phyloP scores from a whole-genome alignment of 1,139 yeast species.

The Yamadazyma siamensis region DNA sequence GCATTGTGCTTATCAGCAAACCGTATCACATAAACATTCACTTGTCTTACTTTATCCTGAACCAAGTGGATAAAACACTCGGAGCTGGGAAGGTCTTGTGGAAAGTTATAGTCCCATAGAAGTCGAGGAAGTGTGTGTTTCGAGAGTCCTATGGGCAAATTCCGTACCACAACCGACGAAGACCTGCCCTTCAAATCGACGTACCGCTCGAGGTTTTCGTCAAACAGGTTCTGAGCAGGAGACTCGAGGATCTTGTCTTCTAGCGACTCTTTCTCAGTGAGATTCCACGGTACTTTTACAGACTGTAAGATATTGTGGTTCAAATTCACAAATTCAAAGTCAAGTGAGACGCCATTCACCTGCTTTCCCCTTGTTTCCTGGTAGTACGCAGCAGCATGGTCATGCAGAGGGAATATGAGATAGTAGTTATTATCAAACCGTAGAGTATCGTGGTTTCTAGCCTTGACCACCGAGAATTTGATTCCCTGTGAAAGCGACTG shows the following conservation, averaged over 20 bases:
- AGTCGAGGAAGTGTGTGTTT: conserved; percentile 27
- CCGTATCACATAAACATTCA: conserved; percentile 35
- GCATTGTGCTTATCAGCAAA: conserved; percentile 52
- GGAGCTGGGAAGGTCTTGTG: conserved; percentile 10
- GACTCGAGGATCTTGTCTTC: neutral
- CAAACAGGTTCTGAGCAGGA: conserved; percentile 8
- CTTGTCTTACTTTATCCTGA: conserved; percentile 26
- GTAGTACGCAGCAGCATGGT: conserved; percentile 50
- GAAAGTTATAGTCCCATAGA: conserved; percentile 41
- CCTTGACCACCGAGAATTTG: conserved; percentile 39
- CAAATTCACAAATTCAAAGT: conserved; percentile 41
- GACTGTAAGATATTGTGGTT: conserved; percentile 1
- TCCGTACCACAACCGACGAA: conserved; percentile 31
- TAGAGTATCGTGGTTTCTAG: conserved; percentile 45
- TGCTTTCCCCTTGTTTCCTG: conserved; percentile 46
- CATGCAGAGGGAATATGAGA: conserved; percentile 43
- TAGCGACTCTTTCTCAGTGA: neutral
- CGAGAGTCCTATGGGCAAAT: conserved; percentile 40
- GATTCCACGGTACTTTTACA: too few species aligned
- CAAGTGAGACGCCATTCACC: conserved; percentile 49
- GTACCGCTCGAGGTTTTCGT: too few species aligned
- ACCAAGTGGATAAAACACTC: conserved; percentile 19
- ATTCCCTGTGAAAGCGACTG: conserved; percentile 19
- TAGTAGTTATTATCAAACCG: conserved; percentile 48
- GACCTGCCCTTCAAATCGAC: conserved; percentile 10